Percentiles rank a stretch among this genome's conserved stretches.
Evolutionary conservation across 805 yeast genomes (phyloP).

Genomic region (Wickerhamiella domercqiae): DNA sequence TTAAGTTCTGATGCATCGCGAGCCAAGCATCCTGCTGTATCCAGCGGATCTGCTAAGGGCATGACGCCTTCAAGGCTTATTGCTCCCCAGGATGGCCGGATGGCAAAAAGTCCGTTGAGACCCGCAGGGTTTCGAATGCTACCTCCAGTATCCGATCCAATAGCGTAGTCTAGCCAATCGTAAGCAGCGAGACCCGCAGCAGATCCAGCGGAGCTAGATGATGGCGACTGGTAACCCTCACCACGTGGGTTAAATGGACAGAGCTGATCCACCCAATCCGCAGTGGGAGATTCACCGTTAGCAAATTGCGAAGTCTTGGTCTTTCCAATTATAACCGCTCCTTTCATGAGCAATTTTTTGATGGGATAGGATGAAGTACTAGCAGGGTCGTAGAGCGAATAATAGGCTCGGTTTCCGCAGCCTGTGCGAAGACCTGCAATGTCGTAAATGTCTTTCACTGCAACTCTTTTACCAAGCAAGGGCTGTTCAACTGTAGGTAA

Average conservation of each 20-base stretch:
- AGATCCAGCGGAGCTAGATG: not conserved
- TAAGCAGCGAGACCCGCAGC: not conserved
- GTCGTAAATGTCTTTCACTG: not conserved
- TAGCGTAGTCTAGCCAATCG: not conserved
- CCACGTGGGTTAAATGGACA: not conserved
- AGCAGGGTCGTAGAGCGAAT: not conserved
- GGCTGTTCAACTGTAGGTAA: not conserved
- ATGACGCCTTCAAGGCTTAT: not conserved
- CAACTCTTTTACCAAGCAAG: not conserved
- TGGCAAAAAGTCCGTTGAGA: not conserved
- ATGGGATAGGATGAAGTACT: not conserved
- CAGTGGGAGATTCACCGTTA: not conserved
- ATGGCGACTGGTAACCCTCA: not conserved
- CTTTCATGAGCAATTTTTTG: not conserved
- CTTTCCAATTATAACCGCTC: not conserved
- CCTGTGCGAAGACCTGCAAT: not conserved
- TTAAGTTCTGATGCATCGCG: not conserved
- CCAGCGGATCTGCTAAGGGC: not conserved
- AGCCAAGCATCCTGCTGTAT: not conserved
- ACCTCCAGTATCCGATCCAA: not conserved
- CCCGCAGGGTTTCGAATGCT: not conserved
- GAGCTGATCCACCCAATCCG: not conserved
- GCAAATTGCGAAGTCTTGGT: not conserved
- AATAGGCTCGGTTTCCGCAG: not conserved
- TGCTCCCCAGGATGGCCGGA: not conserved